Conservation (phyloP, 176 grass and related monocot species). For the Phragmites australis region DNA sequence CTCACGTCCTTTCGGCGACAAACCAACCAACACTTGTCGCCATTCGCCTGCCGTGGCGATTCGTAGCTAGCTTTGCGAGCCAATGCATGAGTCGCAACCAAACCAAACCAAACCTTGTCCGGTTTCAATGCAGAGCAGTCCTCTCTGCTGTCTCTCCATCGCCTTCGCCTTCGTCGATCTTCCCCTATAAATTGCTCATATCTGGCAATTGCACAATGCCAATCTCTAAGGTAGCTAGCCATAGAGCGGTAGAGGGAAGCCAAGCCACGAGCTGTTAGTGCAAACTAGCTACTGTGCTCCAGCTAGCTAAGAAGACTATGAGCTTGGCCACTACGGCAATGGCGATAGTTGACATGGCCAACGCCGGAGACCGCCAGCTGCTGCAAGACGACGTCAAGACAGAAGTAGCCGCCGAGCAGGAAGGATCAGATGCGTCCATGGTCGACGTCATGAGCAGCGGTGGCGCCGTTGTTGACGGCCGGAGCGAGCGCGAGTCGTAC, state of each 20-base stretch:
- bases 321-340: slow-evolving; percentile 23
- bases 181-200: background rate
- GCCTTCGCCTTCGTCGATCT: too few species aligned
- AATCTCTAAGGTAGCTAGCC: background rate
- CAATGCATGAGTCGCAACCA: too few species aligned
- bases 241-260: too few species aligned
- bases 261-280: background rate
- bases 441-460: too few species aligned
- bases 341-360: slow-evolving; percentile 36
- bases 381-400: background rate
- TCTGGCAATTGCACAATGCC: background rate
- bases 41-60: too few species aligned
- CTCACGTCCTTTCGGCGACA: too few species aligned
- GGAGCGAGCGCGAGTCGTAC: slow-evolving; percentile 1
- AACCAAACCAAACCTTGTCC: slow-evolving; percentile 1
- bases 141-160: background rate
- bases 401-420: background rate
- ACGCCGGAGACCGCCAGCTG: background rate
- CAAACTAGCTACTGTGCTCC: background rate
- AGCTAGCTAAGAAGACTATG: background rate
- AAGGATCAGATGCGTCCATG: too few species aligned
- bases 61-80: too few species aligned
- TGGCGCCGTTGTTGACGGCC: too few species aligned
- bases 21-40: too few species aligned
- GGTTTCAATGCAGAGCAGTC: slow-evolving; percentile 10